Base-by-base conservation (phyloP, 2,329 filamentous ascomycete species). In the Neocatenulostroma microsporum region DNA sequence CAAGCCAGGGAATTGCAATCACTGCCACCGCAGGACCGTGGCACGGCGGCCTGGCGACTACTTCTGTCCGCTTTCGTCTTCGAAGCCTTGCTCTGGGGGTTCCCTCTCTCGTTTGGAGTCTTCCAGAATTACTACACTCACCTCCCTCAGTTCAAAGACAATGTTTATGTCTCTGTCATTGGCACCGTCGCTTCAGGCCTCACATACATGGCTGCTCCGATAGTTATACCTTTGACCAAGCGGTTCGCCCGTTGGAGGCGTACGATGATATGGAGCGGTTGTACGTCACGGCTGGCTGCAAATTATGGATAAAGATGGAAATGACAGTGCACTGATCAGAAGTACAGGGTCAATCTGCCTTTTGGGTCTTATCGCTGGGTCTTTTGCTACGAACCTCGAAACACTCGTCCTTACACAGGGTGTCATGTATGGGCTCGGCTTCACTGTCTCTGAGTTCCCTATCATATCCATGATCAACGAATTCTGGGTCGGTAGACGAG, bases 101-200 rank as follows among this genome's bases (percentile, higher is more conserved):
- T 84, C 39, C 74, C 78, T 0, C 78, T 78, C 38, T 70, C 77
- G 0, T 85, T 79, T 53, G 81, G 80, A 28, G 69, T 85, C 17
- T 84, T 85, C 50, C 78, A 84, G 47, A 70, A 79, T 34, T 80
- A 82, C 56, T 84, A 84, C 55, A 71, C 66, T 23, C 70, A 64
- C 2, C 68, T 78, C 40, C 67, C 67, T 4, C 72, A 74, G 1
- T 84, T 84, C 37, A 59, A 62, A 3, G 68, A 68, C 2, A 67
- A 54, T 7, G 54, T 68, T 0, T 63, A 67, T 19, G 75, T 82
- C 33, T 69, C 78, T 20, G 64, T 76, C 11, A 76, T 84, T 36
- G 80, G 80, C 1, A 83, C 78, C 2, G 75, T 71, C 37, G 67
- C 76, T 3, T 73, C 54, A 73, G 73, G 73, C 67, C 54, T 42